Base-by-base conservation (phyloP, 331 rosid genomes). In the Quercus phellos region DNA sequence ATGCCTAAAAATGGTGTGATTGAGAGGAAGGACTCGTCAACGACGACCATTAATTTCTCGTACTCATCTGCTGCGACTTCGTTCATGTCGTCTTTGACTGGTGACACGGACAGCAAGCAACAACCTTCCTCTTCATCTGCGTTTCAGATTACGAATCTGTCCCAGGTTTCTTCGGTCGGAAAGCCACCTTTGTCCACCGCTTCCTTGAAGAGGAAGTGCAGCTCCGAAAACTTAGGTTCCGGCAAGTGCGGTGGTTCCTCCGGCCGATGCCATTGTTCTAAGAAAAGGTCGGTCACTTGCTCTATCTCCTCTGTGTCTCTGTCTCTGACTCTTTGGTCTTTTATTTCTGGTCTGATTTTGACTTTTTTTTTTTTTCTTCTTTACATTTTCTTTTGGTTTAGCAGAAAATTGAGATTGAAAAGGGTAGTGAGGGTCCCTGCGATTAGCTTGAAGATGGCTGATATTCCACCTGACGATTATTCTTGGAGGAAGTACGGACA, bases 401-500 rank as follows among this genome's bases (percentile, higher is more conserved):
- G 59, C 80, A 88, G 91, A 75, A 92, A 90, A 85, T 19, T 84
- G 87, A 87, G 90, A 56, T 5, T 87, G 87, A 92, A 90, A 74
- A 92, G 92, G 76, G 92, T 88, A 5, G 90, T 92, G 70, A 87
- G 97, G 75, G 89, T 92, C 38, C 90, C 95, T 0, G 97, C 97
- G 1, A 92, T 88, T 76, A 92, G 95, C 83, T 81, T 88, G 85
- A 92, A 92, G 84, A 73, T 90, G 90, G 84, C 97, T n/a, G 97
- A 92, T 84, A 92, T 92, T 34, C 97, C 97, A 82, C 95, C 97
- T 1, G 97, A 92, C 66, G 97, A 92, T 87, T 92, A 88, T 71
- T 92, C 97, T 3, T 92, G 97, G 97, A 87, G 97, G 71, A 92
- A 92, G 79, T 92, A 92, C 32, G 97, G 97, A 19, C 97, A 90